Conservation (phyloP, 2,329 filamentous ascomycete species). For the Xylariomycetidae sp. region DNA sequence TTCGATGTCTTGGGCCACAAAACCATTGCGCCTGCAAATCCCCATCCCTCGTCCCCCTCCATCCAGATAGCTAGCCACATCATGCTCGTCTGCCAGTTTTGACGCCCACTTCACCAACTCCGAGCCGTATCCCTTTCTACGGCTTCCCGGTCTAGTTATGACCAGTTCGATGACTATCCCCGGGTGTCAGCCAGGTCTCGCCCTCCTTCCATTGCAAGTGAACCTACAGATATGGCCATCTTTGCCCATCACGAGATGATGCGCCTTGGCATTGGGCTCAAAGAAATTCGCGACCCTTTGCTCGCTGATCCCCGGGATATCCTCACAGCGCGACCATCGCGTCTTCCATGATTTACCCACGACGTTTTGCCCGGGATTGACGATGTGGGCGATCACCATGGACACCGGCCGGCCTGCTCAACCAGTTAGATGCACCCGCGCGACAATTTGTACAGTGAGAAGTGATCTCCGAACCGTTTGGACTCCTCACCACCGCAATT, state of each 20-base stretch:
- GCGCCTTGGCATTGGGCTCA: slow-evolving; percentile 18
- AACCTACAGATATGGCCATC: slow-evolving; percentile 21
- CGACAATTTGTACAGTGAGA: not conserved
- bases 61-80: slow-evolving; percentile 19
- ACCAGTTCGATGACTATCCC: slow-evolving; percentile 18
- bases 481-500: slow-evolving; percentile 17
- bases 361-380: slow-evolving; percentile 17
- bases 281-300: slow-evolving; percentile 17
- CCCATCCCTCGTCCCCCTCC: slow-evolving; percentile 18
- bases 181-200: not conserved
- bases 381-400: slow-evolving; percentile 16
- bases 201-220: not conserved
- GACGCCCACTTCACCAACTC: slow-evolving; percentile 17
- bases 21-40: slow-evolving; percentile 17
- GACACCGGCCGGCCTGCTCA: slow-evolving; percentile 15
- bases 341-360: slow-evolving; percentile 18
- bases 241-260: slow-evolving; percentile 18
- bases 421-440: slow-evolving; percentile 1
- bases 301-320: slow-evolving; percentile 15
- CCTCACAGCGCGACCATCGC: slow-evolving; percentile 17
- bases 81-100: slow-evolving; percentile 16
- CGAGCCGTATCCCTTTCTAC: slow-evolving; percentile 17
- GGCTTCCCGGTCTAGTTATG: slow-evolving; percentile 15
- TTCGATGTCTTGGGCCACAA: slow-evolving; percentile 18
- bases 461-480: slow-evolving; percentile 11